Evolutionary conservation across 164 flowering plant genomes (phyloP), one percentile per base, ranked within the genome.

Genomic region (Umbellularia californica): DNA sequence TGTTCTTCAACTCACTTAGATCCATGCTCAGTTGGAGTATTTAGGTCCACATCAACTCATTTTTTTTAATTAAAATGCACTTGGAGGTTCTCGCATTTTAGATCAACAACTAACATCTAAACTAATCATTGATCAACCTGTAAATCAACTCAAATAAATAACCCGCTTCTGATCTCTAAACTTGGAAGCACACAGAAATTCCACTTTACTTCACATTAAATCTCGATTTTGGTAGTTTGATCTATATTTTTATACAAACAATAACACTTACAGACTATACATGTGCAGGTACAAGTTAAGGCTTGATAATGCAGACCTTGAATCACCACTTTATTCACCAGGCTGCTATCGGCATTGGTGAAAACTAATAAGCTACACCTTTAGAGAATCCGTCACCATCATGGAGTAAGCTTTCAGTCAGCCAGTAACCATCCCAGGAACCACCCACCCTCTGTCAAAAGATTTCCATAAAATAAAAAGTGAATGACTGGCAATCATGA

Each of bases 371-470:
- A 70, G 98, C 97, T 71, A 95, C 85, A 15, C 98, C 97, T 50
- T 95, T 87, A 50, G 92, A 68, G 77, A 95, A 95, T 33, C 89
- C 85, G 82, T 95, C 95, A 33, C 97, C 97, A 71, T 95, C 98
- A 24, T 95, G 91, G 76, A 85, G 97, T 22, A 95, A 58, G 83
- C 92, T 88, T 81, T 93, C 99, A 12, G 98, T 95, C 81, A 95
- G 80, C 98, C 99, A 95, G 81, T 95, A 93, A 65, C 99, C 98
- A 81, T 95, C 99, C 98, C 98, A 95, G 9, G 85, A 89, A 77
- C 99, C 93, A 63, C 99, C 99, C 69, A 95, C 86, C 81, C 92
- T 85, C 99, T 95, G 95, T 80, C 63, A 41, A 58, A 58, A 72
- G 80, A 41, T 24, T 33, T 19, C 3, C 14, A 33, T 2, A 33